phyloP scores from a whole-genome alignment of 2,329 filamentous ascomycete genomes.

The Monosporascus sp. region DNA sequence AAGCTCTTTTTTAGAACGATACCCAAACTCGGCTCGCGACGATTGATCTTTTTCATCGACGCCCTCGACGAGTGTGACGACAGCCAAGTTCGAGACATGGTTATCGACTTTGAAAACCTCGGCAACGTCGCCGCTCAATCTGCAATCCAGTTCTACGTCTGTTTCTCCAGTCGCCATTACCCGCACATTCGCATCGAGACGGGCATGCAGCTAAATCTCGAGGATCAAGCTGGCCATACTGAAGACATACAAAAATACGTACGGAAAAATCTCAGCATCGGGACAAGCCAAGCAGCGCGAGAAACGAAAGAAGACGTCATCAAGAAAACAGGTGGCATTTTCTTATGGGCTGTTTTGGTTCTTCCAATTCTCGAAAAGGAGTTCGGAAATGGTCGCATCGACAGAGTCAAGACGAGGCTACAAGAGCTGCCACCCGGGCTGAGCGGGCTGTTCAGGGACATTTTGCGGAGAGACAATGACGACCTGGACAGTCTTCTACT shows the following conservation, averaged over 20 bases:
- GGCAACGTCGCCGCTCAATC: neutral
- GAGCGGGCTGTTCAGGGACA: conserved; percentile 44
- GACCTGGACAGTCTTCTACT: conserved; percentile 36
- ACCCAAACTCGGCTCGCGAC: neutral
- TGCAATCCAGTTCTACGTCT: conserved; percentile 1
- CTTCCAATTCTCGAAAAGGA: conserved; percentile 33
- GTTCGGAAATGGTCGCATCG: conserved; percentile 19
- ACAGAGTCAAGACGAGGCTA: conserved; percentile 23
- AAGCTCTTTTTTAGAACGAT: neutral
- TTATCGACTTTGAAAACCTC: conserved; percentile 6
- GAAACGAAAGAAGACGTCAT: conserved; percentile 22
- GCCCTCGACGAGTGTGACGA: conserved; percentile 13
- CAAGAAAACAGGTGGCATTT: conserved; percentile 35
- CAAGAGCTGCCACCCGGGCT: conserved; percentile 33
- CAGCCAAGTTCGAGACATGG: conserved; percentile 7
- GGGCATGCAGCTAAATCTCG: conserved; percentile 20
- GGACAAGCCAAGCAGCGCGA: conserved; percentile 3
- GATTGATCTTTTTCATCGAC: conserved; percentile 8
- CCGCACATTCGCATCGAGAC: conserved; percentile 31
- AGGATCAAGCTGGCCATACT: conserved; percentile 20
- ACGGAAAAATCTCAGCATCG: conserved; percentile 20
- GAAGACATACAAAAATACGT: conserved; percentile 25
- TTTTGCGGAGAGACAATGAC: conserved; percentile 40
- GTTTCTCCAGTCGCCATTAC: conserved; percentile 33
- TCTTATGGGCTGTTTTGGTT: conserved; percentile 40